phyloP scores from a whole-genome alignment of 1,139 yeast species.

The Maudiozyma humilis region DNA sequence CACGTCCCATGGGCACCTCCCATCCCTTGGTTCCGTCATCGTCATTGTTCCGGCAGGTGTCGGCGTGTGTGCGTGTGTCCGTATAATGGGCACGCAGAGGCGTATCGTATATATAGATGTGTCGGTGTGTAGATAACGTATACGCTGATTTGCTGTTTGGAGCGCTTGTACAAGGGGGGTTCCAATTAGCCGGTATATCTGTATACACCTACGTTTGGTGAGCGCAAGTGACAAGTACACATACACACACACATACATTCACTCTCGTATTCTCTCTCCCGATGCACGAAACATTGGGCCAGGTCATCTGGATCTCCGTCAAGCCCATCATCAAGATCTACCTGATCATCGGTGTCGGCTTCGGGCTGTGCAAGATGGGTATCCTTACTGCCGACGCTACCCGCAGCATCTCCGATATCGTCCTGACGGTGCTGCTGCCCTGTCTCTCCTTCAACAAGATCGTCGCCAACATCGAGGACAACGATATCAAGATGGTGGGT shows the following conservation, averaged over 20 bases:
- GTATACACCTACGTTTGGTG: no score
- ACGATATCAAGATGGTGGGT: constrained; percentile 72
- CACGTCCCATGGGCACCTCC: no score
- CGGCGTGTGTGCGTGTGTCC: background rate
- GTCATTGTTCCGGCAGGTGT: background rate
- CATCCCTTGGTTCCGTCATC: background rate
- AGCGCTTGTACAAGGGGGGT: no score
- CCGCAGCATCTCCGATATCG: constrained; percentile 60
- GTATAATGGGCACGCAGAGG: no score
- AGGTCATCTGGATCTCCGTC: constrained; percentile 71
- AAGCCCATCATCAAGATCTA: constrained; percentile 89
- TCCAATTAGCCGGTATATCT: no score
- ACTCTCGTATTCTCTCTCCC: no score
- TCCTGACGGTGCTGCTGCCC: constrained; percentile 68
- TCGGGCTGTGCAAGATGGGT: constrained; percentile 52
- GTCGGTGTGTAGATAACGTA: background rate
- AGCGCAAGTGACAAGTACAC: background rate
- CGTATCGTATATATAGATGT: background rate
- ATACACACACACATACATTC: background rate
- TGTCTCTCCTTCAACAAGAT: constrained; percentile 73
- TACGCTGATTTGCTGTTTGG: no score
- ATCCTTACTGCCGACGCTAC: constrained; percentile 69
- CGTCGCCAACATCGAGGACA: constrained; percentile 59
- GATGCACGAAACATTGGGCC: constrained; percentile 46
- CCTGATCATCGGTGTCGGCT: constrained; percentile 69